Evolutionary conservation across 2,329 filamentous ascomycete genomes (phyloP).

Genomic region (Penicillium aurantiogriseum): DNA sequence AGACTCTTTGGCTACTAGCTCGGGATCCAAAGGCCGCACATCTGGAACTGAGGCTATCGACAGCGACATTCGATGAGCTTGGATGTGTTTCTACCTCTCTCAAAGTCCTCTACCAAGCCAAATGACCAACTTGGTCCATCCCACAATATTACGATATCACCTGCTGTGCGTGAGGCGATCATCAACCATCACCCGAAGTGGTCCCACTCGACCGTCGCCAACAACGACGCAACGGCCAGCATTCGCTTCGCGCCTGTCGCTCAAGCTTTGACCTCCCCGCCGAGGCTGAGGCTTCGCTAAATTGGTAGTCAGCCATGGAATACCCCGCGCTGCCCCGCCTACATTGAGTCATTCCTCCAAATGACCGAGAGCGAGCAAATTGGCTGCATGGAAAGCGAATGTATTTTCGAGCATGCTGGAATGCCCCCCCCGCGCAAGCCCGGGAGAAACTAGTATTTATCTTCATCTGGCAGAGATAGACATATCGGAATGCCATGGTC

Average conservation of each 20-base stretch:
- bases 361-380: neutral
- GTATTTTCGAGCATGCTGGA: neutral
- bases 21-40: conserved; percentile 15
- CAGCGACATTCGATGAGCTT: neutral
- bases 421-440: neutral
- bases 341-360: neutral
- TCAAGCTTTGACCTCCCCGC: neutral
- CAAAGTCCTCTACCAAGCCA: neutral
- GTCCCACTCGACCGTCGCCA: neutral
- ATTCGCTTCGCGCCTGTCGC: neutral
- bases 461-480: neutral
- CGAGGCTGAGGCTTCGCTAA: neutral
- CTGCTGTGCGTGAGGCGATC: neutral
- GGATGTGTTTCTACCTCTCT: neutral
- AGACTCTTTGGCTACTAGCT: conserved; percentile 14
- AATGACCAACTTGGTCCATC: neutral
- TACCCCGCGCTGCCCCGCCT: neutral
- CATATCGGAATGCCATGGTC: neutral
- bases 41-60: conserved; percentile 18
- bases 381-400: neutral
- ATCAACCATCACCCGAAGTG: neutral
- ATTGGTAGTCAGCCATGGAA: neutral
- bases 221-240: neutral
- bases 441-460: neutral
- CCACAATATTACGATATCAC: neutral